Evolutionary conservation across 192 early-diverging fungal genomes (phyloP), one percentile per base, ranked within the genome.

Genomic region (Entomortierella lignicola): DNA sequence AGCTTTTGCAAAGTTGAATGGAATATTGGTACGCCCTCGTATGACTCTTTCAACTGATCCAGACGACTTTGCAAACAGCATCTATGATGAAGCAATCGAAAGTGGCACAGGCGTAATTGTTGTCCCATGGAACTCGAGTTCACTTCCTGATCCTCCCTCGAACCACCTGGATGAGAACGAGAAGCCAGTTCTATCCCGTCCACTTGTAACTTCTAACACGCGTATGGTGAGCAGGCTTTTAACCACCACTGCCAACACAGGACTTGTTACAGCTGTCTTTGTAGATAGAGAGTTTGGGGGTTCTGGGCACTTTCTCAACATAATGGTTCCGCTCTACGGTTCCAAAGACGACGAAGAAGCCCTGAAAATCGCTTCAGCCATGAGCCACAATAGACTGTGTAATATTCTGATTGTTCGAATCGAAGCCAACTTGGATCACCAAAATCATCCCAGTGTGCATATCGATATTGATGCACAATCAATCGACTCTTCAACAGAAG

Each of bases 1-100:
- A 2, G 91, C 93, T 0, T 95, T 97, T 83, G 92, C 91, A 27
- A 89, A 86, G 39, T 77, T 96, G n/a, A 92, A 89, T 80, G 84
- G 87, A 7, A 85, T 96, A 43, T 67, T 75, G 0, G 83, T 96
- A 34, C 80, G 79, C 2, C 87, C 92, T 3, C 77, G 86, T 27
- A 75, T 98, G 54, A 79, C 80, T 20, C 84, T 96, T 31, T 79
- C 87, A 15, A 70, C 87, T 17, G 74, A 77, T 23, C 80, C 81
- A 18, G 83, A 89, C 23, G 91, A 93, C 32, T 97, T 94, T 85
- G 86, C 89, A 29, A 66, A 85, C 18, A 86, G 87, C 51, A 87
- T 96, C 13, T 65, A 85, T 1, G 84, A 88, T 8, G 84, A 86
- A 51, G 85, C 89, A 0, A 32, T 64, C 0, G 84, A 88, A 25